Evolutionary conservation across 2,329 filamentous ascomycete genomes (phyloP).

Genomic region (Pseudophaeomoniella oleicola): DNA sequence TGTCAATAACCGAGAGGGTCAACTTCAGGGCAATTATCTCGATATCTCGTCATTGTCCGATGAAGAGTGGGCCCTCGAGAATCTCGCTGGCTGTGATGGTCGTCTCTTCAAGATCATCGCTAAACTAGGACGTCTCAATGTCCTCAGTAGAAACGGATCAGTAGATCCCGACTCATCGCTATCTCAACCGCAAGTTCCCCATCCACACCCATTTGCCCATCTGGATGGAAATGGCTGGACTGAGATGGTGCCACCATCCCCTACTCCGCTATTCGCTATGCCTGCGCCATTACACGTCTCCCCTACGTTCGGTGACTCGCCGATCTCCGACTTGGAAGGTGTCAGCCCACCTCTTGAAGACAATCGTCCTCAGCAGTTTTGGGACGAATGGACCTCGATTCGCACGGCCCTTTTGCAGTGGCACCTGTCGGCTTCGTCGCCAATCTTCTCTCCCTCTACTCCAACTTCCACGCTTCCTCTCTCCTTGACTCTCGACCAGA

Average conservation of each 20-base stretch:
- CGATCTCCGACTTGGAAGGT: conserved; percentile 17
- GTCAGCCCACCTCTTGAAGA: conserved; percentile 13
- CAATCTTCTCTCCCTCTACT: conserved; percentile 5
- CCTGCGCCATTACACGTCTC: not conserved
- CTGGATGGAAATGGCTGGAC: conserved; percentile 57
- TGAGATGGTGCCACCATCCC: conserved; percentile 19
- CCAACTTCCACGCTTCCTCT: conserved; percentile 13
- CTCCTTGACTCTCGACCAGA: conserved; percentile 39
- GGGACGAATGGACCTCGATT: conserved; percentile 61
- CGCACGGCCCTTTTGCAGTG: conserved; percentile 64
- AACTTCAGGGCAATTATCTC: conserved; percentile 50
- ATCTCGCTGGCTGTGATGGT: conserved; percentile 75
- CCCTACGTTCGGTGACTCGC: conserved; percentile 36
- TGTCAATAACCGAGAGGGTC: conserved; percentile 80
- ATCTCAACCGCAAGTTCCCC: conserved; percentile 19
- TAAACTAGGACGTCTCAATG: conserved; percentile 68
- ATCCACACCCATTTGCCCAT: conserved; percentile 24
- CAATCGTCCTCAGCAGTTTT: conserved; percentile 52
- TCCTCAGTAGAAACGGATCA: conserved; percentile 56
- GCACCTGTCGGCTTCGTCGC: conserved; percentile 34
- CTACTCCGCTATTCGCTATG: not conserved
- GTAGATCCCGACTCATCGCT: conserved; percentile 11
- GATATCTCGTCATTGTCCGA: conserved; percentile 50
- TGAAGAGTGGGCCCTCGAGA: conserved; percentile 63
- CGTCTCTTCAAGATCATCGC: conserved; percentile 76